These are phyloP conservation scores for Aspergillus oerlinghausenensis DNA, from an alignment of 2,329 filamentous ascomycete species.

Conservation along the genomic window DNA sequence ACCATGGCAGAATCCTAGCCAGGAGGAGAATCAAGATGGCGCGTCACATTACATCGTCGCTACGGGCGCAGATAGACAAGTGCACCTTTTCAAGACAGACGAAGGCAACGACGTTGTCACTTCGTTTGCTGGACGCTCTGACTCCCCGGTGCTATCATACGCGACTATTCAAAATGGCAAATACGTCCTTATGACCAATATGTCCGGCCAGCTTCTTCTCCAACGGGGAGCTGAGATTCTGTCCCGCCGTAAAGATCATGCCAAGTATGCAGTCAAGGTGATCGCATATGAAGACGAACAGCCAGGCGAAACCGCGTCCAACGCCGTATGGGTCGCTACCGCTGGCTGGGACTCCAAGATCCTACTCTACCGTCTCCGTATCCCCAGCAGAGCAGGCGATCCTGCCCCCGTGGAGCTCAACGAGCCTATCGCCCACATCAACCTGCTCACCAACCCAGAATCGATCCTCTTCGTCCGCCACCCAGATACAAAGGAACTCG, in stretches of 20 bases:
- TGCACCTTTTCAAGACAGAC: constrained; percentile 42
- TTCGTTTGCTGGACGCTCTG: constrained; percentile 26
- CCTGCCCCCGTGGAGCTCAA: constrained; percentile 17
- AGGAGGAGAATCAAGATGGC: constrained; percentile 6
- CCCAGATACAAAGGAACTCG: constrained; percentile 42
- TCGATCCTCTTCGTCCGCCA: constrained; percentile 51
- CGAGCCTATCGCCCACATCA: constrained; percentile 25
- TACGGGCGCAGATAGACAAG: constrained; percentile 44
- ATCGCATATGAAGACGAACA: constrained; percentile 30
- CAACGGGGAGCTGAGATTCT: constrained; percentile 42
- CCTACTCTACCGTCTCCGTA: constrained; percentile 43
- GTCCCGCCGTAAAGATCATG: constrained; percentile 52
- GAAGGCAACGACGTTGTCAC: constrained; percentile 14
- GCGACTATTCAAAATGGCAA: constrained; percentile 36
- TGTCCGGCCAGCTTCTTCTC: constrained; percentile 55
- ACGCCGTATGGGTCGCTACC: constrained; percentile 46
- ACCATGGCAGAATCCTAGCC: constrained; percentile 23
- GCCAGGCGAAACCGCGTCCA: constrained; percentile 6
- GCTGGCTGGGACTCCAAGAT: constrained; percentile 60
- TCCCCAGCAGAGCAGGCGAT: constrained; percentile 4
- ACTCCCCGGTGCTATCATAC: constrained; percentile 51
- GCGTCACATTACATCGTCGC: constrained; percentile 34
- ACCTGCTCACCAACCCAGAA: constrained; percentile 52
- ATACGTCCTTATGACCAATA: constrained; percentile 51
- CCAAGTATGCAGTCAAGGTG: constrained; percentile 56